phyloP scores from a whole-genome alignment of 108 stramenopile species.

The Asterionellopsis glacialis region DNA sequence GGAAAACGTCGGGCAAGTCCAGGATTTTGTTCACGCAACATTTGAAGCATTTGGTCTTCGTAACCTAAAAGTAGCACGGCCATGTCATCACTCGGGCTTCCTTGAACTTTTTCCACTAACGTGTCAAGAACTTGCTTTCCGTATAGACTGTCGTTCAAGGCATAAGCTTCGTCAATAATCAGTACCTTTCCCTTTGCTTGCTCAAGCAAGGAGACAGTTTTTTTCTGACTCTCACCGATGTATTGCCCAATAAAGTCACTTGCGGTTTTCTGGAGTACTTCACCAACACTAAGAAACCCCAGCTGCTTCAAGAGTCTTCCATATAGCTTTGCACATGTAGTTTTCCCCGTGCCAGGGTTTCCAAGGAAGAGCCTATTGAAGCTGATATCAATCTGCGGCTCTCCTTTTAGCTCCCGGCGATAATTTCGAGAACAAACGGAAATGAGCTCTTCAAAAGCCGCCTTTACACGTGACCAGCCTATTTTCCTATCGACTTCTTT shows the following conservation, averaged over 20 bases:
- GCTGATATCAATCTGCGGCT: conserved; percentile 29
- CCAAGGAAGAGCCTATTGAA: conserved; percentile 82
- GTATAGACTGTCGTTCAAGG: conserved; percentile 38
- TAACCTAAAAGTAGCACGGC: conserved; percentile 77
- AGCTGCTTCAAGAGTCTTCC: conserved; percentile 68
- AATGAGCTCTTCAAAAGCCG: conserved; percentile 27
- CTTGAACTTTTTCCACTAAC: conserved; percentile 72
- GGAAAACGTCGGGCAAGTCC: conserved; percentile 64
- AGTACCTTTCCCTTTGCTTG: conserved; percentile 74
- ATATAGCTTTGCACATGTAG: conserved; percentile 71
- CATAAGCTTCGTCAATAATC: conserved; percentile 79
- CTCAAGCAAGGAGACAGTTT: conserved; percentile 61
- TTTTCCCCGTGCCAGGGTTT: conserved; percentile 90
- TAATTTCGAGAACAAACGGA: conserved; percentile 41
- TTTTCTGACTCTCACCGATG: conserved; percentile 51
- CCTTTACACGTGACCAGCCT: conserved; percentile 36
- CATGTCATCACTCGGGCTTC: conserved; percentile 58
- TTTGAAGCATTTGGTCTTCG: conserved; percentile 52
- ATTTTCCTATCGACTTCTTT: conserved; percentile 26
- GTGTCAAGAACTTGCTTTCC: conserved; percentile 62
- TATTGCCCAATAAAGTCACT: conserved; percentile 66
- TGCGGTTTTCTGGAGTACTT: conserved; percentile 72
- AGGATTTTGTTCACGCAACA: conserved; percentile 58
- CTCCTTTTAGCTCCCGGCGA: conserved; percentile 33
- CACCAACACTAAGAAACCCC: conserved; percentile 58